Conservation (phyloP, 352 stramenopile genomes). For the Elongisporangium senticosum region DNA sequence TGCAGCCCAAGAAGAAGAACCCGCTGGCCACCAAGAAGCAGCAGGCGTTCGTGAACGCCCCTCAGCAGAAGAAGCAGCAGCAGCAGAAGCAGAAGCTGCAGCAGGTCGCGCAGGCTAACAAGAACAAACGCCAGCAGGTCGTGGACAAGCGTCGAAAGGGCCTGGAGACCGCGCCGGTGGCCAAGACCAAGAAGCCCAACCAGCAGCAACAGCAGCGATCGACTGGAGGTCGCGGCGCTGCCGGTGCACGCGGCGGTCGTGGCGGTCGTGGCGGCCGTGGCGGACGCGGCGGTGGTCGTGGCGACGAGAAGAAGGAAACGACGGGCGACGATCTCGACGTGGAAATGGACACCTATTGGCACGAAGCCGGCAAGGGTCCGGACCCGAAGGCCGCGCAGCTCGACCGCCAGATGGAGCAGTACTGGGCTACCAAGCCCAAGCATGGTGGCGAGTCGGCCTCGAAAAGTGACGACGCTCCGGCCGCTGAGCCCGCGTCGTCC, state of each 20-base stretch:
- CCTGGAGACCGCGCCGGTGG: slow-evolving; percentile 22
- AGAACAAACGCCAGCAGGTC: slow-evolving; percentile 66
- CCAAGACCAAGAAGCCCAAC: slow-evolving; percentile 26
- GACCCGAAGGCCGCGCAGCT: slow-evolving; percentile 75
- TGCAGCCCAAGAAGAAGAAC: slow-evolving; percentile 23
- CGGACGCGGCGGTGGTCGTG: slow-evolving; percentile 16
- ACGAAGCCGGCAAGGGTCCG: slow-evolving; percentile 81
- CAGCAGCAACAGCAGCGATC: slow-evolving; percentile 9
- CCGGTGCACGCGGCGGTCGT: slow-evolving; percentile 14
- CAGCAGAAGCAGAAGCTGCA: slow-evolving; percentile 65
- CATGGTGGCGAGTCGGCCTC: slow-evolving; percentile 17
- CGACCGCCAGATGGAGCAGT: slow-evolving; percentile 86
- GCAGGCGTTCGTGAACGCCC: slow-evolving; percentile 13
- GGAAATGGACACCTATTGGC: slow-evolving; percentile 88
- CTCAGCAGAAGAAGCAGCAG: slow-evolving; percentile 25
- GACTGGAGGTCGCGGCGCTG: not conserved
- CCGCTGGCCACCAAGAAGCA: slow-evolving; percentile 14
- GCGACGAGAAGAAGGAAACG: slow-evolving; percentile 36
- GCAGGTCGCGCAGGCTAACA: slow-evolving; percentile 53
- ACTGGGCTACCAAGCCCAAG: slow-evolving; percentile 83
- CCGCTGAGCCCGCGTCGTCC: slow-evolving; percentile 27
- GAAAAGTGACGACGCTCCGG: slow-evolving; percentile 13
- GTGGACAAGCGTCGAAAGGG: slow-evolving; percentile 72
- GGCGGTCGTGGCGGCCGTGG: slow-evolving; percentile 25
- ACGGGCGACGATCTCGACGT: slow-evolving; percentile 79